phyloP scores from a whole-genome alignment of 306 rosid genomes.

The Cicer pinnatifidum region DNA sequence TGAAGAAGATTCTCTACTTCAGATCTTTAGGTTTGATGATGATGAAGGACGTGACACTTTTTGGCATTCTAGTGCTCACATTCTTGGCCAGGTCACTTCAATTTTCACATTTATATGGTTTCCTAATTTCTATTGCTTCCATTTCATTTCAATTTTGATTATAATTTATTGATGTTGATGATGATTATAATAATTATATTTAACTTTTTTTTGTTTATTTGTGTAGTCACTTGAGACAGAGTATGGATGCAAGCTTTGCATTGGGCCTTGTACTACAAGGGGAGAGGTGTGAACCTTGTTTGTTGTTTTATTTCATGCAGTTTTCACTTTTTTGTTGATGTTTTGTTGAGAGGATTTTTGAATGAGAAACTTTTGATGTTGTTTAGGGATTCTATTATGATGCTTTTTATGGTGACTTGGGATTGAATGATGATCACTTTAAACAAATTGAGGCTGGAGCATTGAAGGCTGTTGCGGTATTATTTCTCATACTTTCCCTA shows the following conservation, averaged over 20 bases:
- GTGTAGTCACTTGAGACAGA: conserved; percentile 75
- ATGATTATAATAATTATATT: not conserved
- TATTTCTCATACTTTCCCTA: conserved; percentile 20
- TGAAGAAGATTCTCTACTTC: conserved; percentile 70
- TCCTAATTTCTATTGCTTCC: not conserved
- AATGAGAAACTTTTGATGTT: conserved; percentile 15
- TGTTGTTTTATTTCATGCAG: not conserved
- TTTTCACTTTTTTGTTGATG: conserved; percentile 16
- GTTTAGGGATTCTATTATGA: conserved; percentile 94
- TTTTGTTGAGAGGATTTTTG: conserved; percentile 10
- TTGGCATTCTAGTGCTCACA: conserved; percentile 99
- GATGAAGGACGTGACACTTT: conserved; percentile 95
- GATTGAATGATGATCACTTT: conserved; percentile 92
- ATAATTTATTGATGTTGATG: not conserved
- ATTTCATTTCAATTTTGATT: not conserved
- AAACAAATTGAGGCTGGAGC: conserved; percentile 71
- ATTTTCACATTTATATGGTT: not conserved
- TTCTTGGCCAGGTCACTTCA: conserved; percentile 79
- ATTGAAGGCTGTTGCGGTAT: conserved; percentile 78
- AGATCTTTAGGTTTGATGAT: conserved; percentile 69
- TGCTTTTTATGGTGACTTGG: conserved; percentile 85
- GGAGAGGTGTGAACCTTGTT: conserved; percentile 65
- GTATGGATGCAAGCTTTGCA: conserved; percentile 96
- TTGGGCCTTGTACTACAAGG: conserved; percentile 96
- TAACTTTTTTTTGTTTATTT: conserved; percentile 13